phyloP scores from a whole-genome alignment of 1,284 basidiomycete species.

The Rhizopogon parksii region DNA sequence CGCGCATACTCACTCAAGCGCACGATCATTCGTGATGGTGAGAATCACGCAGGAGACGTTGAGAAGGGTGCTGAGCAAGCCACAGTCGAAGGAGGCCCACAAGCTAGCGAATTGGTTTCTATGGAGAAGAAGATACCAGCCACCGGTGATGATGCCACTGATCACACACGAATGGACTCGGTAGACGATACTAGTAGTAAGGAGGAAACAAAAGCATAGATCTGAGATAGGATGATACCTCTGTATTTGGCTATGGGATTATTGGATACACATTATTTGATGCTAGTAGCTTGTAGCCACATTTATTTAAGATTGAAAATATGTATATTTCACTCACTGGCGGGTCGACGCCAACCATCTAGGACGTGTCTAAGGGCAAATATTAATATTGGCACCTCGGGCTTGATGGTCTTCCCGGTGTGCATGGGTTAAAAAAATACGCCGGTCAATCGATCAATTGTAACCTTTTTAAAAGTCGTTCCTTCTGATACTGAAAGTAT shows the following conservation, averaged over 20 bases:
- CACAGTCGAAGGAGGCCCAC: not conserved
- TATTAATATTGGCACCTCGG: too few species aligned
- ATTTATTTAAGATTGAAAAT: not conserved
- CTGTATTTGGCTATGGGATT: not conserved
- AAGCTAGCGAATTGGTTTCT: not conserved
- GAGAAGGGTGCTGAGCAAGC: slow-evolving; percentile 10
- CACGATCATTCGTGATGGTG: slow-evolving; percentile 38
- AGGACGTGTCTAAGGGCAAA: not conserved
- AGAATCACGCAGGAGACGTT: slow-evolving; percentile 16
- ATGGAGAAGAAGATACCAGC: not conserved
- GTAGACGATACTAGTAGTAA: not conserved
- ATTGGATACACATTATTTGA: too few species aligned
- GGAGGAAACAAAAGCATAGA: slow-evolving; percentile 3
- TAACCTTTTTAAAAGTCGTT: too few species aligned
- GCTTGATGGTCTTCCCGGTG: too few species aligned
- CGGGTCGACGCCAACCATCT: not conserved
- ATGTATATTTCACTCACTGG: not conserved
- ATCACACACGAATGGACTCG: slow-evolving; percentile 3
- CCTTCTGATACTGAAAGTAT: too few species aligned
- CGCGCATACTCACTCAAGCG: slow-evolving; percentile 57
- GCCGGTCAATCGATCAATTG: too few species aligned
- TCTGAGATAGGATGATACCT: not conserved
- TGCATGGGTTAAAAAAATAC: too few species aligned
- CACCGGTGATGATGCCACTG: slow-evolving; percentile 5
- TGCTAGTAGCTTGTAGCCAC: not conserved